Evolutionary conservation across 2,329 filamentous ascomycete species (phyloP), one percentile per base, ranked within the genome.

Genomic region (Volutella citrinella): DNA sequence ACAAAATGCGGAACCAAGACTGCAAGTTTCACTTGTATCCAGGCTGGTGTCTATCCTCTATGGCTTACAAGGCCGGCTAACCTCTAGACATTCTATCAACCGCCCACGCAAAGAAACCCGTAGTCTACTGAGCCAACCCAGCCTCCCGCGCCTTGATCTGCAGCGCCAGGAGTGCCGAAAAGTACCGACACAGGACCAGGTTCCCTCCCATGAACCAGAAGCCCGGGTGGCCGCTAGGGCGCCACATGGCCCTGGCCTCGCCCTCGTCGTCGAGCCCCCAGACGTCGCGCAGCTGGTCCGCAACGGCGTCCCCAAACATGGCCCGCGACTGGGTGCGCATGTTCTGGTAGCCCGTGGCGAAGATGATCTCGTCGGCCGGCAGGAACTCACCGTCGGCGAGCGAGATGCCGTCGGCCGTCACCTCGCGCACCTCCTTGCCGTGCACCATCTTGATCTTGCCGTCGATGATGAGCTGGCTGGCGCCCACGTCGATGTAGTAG

Each of bases 401-500:
- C 45, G 70, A 67, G 0, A 61, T 58, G 0, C 78, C 79, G 39
- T 84, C 79, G 1, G 65, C 65, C 5, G 81, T 66, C 2, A 84
- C 69, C 15, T 65, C 59, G 3, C 59, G 51, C 11, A 84, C 73
- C 10, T 77, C 74, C 5, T 72, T 70, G 1, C 73, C 76, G 24
- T 77, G 72, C 52, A 76, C 76, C 17, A 85, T 63, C 45, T 76
- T 77, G 54, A 86, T 77, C 51, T 76, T 78, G 1, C 80, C 79
- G 10, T 82, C 74, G 3, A 66, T 65, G 38, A 86, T 82, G 16
- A 84, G 66, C 48, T 75, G 59, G 1, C 74, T 76, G 1, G 72
- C 76, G 0, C 82, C 82, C 2, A 84, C 79, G 40, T 86, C 78
- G 42, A 85, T 81, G 57, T 85, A 85, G 52, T 84, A 85, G 0